These are phyloP conservation scores for Turritis glabra DNA, from an alignment of 345 rosid species.

Conservation along the genomic window DNA sequence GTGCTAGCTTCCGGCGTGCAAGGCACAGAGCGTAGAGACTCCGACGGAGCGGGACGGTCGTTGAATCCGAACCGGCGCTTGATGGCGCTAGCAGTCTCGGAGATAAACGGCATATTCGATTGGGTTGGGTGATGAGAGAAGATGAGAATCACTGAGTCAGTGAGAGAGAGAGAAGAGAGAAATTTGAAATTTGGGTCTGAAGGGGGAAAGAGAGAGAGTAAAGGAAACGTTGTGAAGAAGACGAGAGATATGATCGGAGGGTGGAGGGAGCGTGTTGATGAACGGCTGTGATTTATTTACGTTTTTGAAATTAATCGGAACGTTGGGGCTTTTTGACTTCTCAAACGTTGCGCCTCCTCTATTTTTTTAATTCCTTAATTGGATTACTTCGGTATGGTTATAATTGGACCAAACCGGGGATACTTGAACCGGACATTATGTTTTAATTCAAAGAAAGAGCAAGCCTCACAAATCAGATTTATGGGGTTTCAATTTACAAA, in stretches of 20 bases:
- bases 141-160: slow-evolving; percentile 8
- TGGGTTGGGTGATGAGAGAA: not conserved
- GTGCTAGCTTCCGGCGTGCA: slow-evolving; percentile 57
- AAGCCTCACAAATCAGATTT: no score
- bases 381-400: not conserved
- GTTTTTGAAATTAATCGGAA: slow-evolving; percentile 27
- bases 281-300: slow-evolving; percentile 26
- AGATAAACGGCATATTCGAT: slow-evolving; percentile 63
- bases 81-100: slow-evolving; percentile 80
- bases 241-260: slow-evolving; percentile 33
- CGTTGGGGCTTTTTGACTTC: slow-evolving; percentile 19
- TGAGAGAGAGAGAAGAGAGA: not conserved
- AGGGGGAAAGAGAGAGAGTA: slow-evolving; percentile 23
- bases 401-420: not conserved
- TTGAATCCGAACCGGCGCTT: slow-evolving; percentile 88
- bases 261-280: slow-evolving; percentile 33
- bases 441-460: no score
- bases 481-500: no score
- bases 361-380: not conserved
- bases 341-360: slow-evolving; percentile 28
- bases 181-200: slow-evolving; percentile 28
- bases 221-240: slow-evolving; percentile 9
- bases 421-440: not conserved
- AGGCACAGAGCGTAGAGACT: slow-evolving; percentile 43
- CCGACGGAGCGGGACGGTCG: slow-evolving; percentile 53